Evolutionary conservation across 305 asterid genomes (phyloP).

Genomic region (Lippia alba): DNA sequence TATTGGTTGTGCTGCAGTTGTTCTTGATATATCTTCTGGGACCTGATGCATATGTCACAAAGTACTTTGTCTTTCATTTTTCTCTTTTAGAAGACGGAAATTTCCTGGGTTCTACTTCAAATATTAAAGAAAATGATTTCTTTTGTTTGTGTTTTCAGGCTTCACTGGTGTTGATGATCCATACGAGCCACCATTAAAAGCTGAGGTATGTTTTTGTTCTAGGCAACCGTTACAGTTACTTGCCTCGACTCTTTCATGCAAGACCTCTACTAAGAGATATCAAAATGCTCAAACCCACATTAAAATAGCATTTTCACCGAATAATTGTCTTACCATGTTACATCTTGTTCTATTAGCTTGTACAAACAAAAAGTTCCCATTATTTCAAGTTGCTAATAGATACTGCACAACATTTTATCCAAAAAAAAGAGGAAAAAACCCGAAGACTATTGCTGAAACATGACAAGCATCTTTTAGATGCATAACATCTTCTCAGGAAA

Average conservation of each 20-base stretch:
- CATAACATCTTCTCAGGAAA: neutral
- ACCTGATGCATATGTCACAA: neutral
- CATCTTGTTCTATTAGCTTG: neutral
- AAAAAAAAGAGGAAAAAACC: no score
- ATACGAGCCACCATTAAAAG: constrained; percentile 77
- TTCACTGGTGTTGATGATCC: constrained; percentile 96
- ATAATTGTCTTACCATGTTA: constrained; percentile 10
- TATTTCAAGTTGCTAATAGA: no score
- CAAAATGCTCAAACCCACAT: neutral
- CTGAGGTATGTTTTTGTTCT: constrained; percentile 61
- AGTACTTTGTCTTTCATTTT: neutral
- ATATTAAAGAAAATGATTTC: neutral
- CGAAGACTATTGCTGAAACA: neutral
- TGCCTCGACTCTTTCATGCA: constrained; percentile 6
- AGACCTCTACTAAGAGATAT: neutral
- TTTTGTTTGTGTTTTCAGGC: constrained; percentile 52
- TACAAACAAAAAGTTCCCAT: neutral
- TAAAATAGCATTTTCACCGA: neutral
- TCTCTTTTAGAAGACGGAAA: constrained; percentile 18
- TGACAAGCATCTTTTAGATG: neutral
- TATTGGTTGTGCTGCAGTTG: neutral
- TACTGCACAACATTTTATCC: neutral
- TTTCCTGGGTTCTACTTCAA: neutral
- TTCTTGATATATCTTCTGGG: constrained; percentile 7
- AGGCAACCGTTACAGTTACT: constrained; percentile 9